These are phyloP conservation scores for Acer yangbiense DNA, from an alignment of 345 rosid species.

Conservation along the genomic window DNA sequence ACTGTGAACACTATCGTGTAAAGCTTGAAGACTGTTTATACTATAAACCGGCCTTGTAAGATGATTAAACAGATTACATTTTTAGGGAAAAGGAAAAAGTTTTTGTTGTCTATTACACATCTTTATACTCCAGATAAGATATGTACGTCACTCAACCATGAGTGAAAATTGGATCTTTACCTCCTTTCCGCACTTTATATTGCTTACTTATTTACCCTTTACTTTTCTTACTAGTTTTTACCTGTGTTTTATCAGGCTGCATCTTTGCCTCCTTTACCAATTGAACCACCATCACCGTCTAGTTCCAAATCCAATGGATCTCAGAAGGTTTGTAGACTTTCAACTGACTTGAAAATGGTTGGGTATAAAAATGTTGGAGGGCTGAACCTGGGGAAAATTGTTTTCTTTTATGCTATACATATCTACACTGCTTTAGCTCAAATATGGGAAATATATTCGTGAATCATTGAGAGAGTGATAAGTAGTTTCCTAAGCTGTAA, in stretches of 20 bases:
- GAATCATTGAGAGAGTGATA: background rate
- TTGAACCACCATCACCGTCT: conserved; percentile 38
- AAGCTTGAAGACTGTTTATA: background rate
- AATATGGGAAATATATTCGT: background rate
- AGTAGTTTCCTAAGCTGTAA: background rate
- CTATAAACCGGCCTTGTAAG: background rate
- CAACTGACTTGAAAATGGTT: conserved; percentile 2
- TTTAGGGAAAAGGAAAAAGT: background rate
- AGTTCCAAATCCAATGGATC: conserved; percentile 46
- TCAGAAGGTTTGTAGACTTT: conserved; percentile 47
- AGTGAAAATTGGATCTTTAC: background rate
- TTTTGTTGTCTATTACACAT: background rate
- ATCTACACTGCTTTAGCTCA: background rate
- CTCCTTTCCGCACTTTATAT: conserved; percentile 4
- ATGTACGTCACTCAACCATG: background rate
- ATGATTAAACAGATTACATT: background rate
- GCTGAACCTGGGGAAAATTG: background rate
- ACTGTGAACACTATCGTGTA: background rate
- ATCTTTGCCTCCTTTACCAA: conserved; percentile 54
- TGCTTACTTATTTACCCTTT: background rate
- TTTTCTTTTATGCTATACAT: background rate
- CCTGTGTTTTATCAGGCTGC: conserved; percentile 39
- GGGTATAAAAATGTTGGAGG: background rate
- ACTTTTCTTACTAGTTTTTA: conserved; percentile 17
- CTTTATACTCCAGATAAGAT: background rate